phyloP scores from a whole-genome alignment of 495 filamentous ascomycete species.

The Penicillium fimorum region DNA sequence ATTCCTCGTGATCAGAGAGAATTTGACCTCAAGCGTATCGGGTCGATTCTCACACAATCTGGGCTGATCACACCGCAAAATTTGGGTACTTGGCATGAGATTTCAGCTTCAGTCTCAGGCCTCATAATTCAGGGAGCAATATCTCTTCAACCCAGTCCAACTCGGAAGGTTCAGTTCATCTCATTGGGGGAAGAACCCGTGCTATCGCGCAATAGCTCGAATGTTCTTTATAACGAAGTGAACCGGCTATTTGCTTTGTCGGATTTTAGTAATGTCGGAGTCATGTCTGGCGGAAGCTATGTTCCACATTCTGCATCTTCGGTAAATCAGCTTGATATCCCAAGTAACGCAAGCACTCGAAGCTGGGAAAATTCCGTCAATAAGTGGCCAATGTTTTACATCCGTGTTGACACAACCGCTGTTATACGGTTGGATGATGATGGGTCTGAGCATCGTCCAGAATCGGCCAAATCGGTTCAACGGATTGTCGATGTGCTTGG shows the following conservation, averaged over 20 bases:
- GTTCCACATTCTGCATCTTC: background rate
- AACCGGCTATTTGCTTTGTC: constrained; percentile 77
- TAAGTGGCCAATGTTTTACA: constrained; percentile 87
- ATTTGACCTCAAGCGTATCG: constrained; percentile 37
- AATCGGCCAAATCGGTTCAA: constrained; percentile 47
- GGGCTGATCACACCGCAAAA: constrained; percentile 54
- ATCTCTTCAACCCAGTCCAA: constrained; percentile 65
- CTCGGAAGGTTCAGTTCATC: constrained; percentile 74
- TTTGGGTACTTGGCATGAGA: constrained; percentile 60
- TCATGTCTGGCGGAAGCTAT: constrained; percentile 16
- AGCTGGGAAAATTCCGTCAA: constrained; percentile 65
- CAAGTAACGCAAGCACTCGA: constrained; percentile 56
- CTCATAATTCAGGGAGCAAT: constrained; percentile 67
- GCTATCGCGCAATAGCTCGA: constrained; percentile 49
- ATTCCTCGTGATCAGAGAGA: background rate
- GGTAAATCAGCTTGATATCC: constrained; percentile 47
- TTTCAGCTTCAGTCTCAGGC: constrained; percentile 59
- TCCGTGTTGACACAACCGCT: constrained; percentile 56
- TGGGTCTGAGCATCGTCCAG: constrained; percentile 28
- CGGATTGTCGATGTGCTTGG: constrained; percentile 60
- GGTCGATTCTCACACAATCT: constrained; percentile 62
- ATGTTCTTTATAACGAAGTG: constrained; percentile 72
- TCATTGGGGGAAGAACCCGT: constrained; percentile 67
- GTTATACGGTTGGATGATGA: constrained; percentile 16
- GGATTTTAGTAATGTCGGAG: constrained; percentile 66